Percentiles rank a stretch among this genome's conserved stretches.
Evolutionary conservation across 2,329 filamentous ascomycete species (phyloP).

Genomic region (Scedosporium aurantiacum): DNA sequence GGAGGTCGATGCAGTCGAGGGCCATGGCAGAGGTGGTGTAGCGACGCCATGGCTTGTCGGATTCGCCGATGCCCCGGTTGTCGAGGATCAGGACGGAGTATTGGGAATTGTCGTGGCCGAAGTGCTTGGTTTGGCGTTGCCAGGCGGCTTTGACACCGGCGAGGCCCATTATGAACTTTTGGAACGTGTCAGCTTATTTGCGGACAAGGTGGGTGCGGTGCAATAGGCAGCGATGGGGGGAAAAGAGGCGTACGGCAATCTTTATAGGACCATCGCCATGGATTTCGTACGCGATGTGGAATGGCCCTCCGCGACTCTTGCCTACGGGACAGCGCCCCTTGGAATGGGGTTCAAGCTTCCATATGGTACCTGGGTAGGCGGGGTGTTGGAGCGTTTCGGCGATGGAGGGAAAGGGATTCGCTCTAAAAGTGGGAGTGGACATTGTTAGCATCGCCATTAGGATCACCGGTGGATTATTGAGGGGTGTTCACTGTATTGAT

Average conservation of each 20-base stretch:
- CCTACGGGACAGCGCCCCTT: slow-evolving; percentile 54
- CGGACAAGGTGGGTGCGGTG: background rate
- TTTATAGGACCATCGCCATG: slow-evolving; percentile 65
- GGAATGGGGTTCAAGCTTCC: slow-evolving; percentile 55
- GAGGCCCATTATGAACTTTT: slow-evolving; percentile 70
- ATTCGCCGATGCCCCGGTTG: slow-evolving; percentile 75
- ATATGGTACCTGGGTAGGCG: slow-evolving; percentile 55
- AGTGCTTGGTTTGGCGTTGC: slow-evolving; percentile 76
- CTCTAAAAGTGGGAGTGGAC: background rate
- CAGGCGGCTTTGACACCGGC: slow-evolving; percentile 57
- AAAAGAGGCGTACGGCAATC: slow-evolving; percentile 51
- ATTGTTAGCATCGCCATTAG: background rate
- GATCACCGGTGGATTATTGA: background rate
- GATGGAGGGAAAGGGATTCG: slow-evolving; percentile 28
- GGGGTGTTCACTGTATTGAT: background rate
- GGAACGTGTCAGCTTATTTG: background rate
- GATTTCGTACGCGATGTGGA: slow-evolving; percentile 68
- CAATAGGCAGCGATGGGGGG: slow-evolving; percentile 3
- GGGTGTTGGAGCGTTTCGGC: slow-evolving; percentile 53
- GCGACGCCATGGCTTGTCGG: slow-evolving; percentile 63
- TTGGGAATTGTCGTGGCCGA: slow-evolving; percentile 58
- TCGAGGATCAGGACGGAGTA: slow-evolving; percentile 72
- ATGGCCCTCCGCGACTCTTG: slow-evolving; percentile 59
- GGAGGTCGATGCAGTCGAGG: slow-evolving; percentile 59
- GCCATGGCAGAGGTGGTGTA: slow-evolving; percentile 85